Conservation (phyloP, 2,329 filamentous ascomycete species). For the Fusarium stilboides region DNA sequence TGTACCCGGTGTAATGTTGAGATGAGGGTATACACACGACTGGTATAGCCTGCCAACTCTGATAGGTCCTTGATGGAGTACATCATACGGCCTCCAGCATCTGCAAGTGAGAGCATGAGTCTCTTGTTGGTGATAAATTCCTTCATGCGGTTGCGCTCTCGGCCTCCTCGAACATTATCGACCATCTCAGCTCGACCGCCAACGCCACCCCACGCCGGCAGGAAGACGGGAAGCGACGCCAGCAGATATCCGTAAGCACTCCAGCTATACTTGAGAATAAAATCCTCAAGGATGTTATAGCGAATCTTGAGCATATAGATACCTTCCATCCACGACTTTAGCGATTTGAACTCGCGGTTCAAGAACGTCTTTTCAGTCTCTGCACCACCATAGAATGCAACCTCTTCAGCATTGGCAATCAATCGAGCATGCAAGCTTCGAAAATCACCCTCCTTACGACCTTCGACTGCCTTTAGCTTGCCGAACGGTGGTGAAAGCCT, state of each 20-base stretch:
- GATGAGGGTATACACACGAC: conserved; percentile 94
- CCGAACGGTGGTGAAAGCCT: conserved; percentile 95
- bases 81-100: conserved; percentile 98
- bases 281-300: conserved; percentile 99
- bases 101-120: conserved; percentile 95
- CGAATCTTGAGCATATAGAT: conserved; percentile 98
- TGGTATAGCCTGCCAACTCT: conserved; percentile 95
- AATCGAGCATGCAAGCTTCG: conserved; percentile 90
- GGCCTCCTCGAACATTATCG: conserved; percentile 67
- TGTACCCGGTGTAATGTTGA: conserved; percentile 95
- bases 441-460: conserved; percentile 95
- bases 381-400: conserved; percentile 96
- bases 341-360: conserved; percentile 90
- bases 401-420: conserved; percentile 97
- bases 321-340: conserved; percentile 97
- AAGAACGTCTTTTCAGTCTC: conserved; percentile 95
- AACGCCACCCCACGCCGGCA: conserved; percentile 92
- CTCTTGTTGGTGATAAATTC: conserved; percentile 99
- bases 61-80: conserved; percentile 99
- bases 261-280: conserved; percentile 98
- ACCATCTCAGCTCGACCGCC: conserved; percentile 80
- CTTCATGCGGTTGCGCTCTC: conserved; percentile 92
- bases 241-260: conserved; percentile 97
- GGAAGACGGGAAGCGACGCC: conserved; percentile 92
- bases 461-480: conserved; percentile 96